A percentile compares a stretch with the other conserved stretches of the same genome.
Conservation (phyloP, 2,329 filamentous ascomycete genomes). For the Chrysoporthe deuterocubensis region DNA sequence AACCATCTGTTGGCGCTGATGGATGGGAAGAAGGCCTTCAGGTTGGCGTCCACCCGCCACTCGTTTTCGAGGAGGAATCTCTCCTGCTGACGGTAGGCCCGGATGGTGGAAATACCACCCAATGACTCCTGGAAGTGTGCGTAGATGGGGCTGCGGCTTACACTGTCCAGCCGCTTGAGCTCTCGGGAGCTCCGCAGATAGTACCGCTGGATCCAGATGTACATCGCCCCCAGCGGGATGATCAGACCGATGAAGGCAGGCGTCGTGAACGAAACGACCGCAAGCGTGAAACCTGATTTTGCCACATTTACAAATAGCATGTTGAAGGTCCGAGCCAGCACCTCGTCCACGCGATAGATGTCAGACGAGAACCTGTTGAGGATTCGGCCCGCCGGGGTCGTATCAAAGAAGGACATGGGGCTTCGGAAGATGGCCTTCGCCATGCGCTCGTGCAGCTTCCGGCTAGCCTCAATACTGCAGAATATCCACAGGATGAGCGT, state of each 20-base stretch:
- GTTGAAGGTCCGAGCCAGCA: constrained; percentile 95
- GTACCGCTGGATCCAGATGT: constrained; percentile 94
- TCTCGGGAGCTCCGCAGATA: constrained; percentile 96
- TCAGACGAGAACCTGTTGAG: constrained; percentile 94
- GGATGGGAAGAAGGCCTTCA: constrained; percentile 93
- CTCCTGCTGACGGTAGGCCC: constrained; percentile 87
- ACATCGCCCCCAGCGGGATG: constrained; percentile 77
- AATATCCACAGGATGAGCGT: constrained; percentile 98
- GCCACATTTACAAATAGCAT: constrained; percentile 85
- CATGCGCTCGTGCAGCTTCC: constrained; percentile 97
- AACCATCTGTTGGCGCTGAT: constrained; percentile 95
- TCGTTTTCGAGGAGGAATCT: constrained; percentile 93
- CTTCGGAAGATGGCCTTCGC: constrained; percentile 95
- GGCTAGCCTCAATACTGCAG: constrained; percentile 97
- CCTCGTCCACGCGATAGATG: constrained; percentile 84
- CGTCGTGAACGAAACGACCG: constrained; percentile 80
- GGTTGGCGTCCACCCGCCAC: constrained; percentile 94
- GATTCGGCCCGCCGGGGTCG: constrained; percentile 93
- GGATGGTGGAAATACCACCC: constrained; percentile 91
- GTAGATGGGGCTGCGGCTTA: constrained; percentile 94
- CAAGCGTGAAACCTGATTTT: constrained; percentile 79
- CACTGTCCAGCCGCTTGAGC: constrained; percentile 92
- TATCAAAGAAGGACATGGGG: constrained; percentile 99
- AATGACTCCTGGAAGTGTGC: constrained; percentile 98
- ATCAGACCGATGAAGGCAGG: constrained; percentile 82